A percentile compares a stretch with the other conserved stretches of the same genome.
These are phyloP conservation scores for Akebia trifoliata DNA, from an alignment of 164 flowering plant species.

Conservation along the genomic window DNA sequence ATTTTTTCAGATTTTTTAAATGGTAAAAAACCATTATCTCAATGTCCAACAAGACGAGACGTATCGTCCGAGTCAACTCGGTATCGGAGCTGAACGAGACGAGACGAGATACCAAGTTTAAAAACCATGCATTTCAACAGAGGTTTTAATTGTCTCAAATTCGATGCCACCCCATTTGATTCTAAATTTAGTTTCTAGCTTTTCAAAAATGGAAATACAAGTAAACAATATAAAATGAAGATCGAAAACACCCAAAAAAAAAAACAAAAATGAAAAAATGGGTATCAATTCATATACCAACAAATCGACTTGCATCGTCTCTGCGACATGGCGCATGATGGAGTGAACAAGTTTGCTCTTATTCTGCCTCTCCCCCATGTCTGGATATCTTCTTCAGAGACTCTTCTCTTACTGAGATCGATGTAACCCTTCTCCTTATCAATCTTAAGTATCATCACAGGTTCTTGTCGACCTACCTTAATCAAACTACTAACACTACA, in stretches of 20 bases:
- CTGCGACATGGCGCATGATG: slow-evolving; percentile 93
- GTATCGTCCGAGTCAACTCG: too few relatives aligned
- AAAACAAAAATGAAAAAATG: neutral
- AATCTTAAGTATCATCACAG: slow-evolving; percentile 89
- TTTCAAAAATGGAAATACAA: too few relatives aligned
- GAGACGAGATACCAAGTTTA: too few relatives aligned
- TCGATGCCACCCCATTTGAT: too few relatives aligned
- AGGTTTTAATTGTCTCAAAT: too few relatives aligned
- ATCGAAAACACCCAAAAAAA: neutral
- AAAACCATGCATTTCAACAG: too few relatives aligned
- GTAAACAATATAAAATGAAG: too few relatives aligned
- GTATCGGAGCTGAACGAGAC: too few relatives aligned
- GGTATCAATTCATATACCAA: slow-evolving; percentile 42
- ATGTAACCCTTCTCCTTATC: slow-evolving; percentile 90
- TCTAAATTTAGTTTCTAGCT: too few relatives aligned
- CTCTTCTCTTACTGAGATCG: slow-evolving; percentile 83
- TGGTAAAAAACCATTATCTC: too few relatives aligned
- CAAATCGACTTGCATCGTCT: slow-evolving; percentile 66
- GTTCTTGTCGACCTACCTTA: slow-evolving; percentile 89
- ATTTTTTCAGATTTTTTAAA: too few relatives aligned
- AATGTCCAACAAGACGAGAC: too few relatives aligned
- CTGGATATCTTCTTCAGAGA: slow-evolving; percentile 81
- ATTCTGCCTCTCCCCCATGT: slow-evolving; percentile 86
- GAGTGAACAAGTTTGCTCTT: slow-evolving; percentile 98
- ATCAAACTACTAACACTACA: slow-evolving; percentile 82